Evolutionary conservation across 1,284 basidiomycete genomes (phyloP).

Genomic region (Ustilago trichophora): DNA sequence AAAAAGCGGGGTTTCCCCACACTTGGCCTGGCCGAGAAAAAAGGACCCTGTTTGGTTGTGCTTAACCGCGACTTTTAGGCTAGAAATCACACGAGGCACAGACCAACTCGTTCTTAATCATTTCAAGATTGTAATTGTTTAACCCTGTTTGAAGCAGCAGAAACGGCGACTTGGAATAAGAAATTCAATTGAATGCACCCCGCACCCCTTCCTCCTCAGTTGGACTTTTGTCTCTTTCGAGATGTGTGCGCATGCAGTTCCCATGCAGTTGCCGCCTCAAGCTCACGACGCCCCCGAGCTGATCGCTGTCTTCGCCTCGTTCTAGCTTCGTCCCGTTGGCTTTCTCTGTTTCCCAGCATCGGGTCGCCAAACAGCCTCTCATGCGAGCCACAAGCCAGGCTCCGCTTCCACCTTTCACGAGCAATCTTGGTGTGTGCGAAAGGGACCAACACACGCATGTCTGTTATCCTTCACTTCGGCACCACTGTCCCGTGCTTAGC

Average conservation of each 20-base stretch:
- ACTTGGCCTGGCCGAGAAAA: constrained; percentile 1
- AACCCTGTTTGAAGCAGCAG: no score
- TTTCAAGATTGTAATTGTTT: no score
- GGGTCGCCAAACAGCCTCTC: no score
- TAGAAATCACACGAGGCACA: constrained; percentile 16
- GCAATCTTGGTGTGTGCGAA: constrained; percentile 1
- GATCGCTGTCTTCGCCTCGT: no score
- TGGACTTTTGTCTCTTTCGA: background rate
- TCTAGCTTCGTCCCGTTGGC: background rate
- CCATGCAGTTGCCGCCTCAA: background rate
- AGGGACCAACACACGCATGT: no score
- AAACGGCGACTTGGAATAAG: no score
- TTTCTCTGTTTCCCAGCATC: background rate
- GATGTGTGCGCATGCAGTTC: background rate
- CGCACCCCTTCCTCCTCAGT: constrained; percentile 4
- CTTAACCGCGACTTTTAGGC: constrained; percentile 7
- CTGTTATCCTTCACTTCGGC: background rate
- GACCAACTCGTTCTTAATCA: no score
- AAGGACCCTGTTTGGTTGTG: constrained; percentile 14
- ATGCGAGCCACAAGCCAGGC: constrained; percentile 21
- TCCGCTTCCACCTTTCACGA: constrained; percentile 19
- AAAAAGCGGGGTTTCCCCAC: constrained; percentile 44
- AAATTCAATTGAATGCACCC: no score
- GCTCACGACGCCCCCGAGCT: no score
- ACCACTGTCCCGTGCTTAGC: background rate